phyloP scores from a whole-genome alignment of 2,329 filamentous ascomycete species.

The Talaromyces marneffei region DNA sequence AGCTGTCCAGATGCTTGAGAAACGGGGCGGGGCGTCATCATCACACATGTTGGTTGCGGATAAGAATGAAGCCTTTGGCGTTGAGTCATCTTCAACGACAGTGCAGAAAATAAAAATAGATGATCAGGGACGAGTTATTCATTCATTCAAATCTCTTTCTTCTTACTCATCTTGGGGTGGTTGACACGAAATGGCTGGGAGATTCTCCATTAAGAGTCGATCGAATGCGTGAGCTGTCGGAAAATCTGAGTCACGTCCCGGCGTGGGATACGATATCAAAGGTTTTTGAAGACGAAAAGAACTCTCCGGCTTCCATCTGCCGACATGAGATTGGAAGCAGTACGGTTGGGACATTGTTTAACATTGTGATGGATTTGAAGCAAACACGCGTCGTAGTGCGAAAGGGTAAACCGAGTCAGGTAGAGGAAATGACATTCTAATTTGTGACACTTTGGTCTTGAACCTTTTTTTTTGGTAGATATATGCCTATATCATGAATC shows the following conservation, averaged over 20 bases:
- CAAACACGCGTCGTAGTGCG: not conserved
- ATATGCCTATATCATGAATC: not conserved
- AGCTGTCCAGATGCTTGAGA: slow-evolving; percentile 39
- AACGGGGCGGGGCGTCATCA: slow-evolving; percentile 46
- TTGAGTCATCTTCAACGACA: slow-evolving; percentile 38
- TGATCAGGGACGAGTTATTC: not conserved
- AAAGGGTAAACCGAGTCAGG: slow-evolving; percentile 4
- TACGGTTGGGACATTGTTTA: slow-evolving; percentile 6
- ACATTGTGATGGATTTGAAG: slow-evolving; percentile 8
- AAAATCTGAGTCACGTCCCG: not conserved
- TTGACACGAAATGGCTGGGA: not conserved
- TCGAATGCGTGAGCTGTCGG: not conserved
- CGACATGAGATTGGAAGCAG: not conserved
- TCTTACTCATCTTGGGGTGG: not conserved
- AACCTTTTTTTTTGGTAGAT: not conserved
- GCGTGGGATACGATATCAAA: not conserved
- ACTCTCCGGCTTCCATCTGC: slow-evolving; percentile 1
- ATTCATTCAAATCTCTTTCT: slow-evolving; percentile 9
- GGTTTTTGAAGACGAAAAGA: slow-evolving; percentile 7
- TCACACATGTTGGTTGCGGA: slow-evolving; percentile 53
- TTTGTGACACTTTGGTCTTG: no score
- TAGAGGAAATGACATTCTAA: not conserved
- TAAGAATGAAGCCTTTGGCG: slow-evolving; percentile 37
- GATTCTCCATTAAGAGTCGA: slow-evolving; percentile 3
- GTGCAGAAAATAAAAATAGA: not conserved